phyloP scores from a whole-genome alignment of 495 filamentous ascomycete genomes.

The Neurospora sp. region DNA sequence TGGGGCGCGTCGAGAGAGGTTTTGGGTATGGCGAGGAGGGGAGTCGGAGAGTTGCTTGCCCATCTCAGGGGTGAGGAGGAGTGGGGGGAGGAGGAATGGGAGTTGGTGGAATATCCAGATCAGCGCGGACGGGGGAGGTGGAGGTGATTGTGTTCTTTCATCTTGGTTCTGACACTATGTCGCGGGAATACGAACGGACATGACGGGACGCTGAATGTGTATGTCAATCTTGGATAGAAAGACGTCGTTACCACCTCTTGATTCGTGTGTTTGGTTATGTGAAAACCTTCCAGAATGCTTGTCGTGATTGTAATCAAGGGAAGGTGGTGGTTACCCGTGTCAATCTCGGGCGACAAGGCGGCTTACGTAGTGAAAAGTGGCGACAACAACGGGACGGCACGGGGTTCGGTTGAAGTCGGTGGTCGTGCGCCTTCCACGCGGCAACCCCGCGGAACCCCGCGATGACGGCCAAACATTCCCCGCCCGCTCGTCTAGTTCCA shows the following conservation, averaged over 20 bases:
- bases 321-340: neutral
- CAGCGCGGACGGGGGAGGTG: neutral
- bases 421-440: neutral
- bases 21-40: neutral
- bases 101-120: neutral
- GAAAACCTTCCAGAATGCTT: neutral
- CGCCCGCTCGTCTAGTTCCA: neutral
- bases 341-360: neutral
- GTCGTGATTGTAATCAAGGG: neutral
- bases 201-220: no score
- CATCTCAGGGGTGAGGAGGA: neutral
- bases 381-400: neutral
- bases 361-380: neutral
- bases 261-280: neutral
- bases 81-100: neutral
- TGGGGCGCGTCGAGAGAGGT: neutral
- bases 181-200: neutral
- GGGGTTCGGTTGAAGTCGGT: neutral
- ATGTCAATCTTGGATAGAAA: neutral
- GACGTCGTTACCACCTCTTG: neutral
- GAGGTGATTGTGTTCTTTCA: neutral
- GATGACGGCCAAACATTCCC: neutral
- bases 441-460: neutral
- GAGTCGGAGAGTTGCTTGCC: neutral
- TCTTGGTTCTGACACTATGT: neutral